Conservation (phyloP, 2,329 filamentous ascomycete genomes). For the Cytospora chrysosperma region DNA sequence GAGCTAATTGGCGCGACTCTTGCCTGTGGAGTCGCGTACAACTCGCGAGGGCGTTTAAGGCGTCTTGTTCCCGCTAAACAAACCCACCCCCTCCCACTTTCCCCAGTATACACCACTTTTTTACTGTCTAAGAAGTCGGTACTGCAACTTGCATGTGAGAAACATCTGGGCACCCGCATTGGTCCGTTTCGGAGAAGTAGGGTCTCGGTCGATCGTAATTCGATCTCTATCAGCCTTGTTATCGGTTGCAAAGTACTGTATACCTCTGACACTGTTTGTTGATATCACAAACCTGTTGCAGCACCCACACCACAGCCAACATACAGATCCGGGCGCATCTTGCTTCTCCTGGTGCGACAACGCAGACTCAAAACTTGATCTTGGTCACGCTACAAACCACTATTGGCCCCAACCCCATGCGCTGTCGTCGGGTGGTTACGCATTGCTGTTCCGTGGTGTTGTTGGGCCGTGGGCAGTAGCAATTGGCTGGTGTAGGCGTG, state of each 20-base stretch:
- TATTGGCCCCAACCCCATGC: conserved; percentile 21
- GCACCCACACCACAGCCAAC: not conserved
- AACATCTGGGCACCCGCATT: conserved; percentile 4
- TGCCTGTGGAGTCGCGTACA: conserved; percentile 4
- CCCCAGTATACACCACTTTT: not conserved
- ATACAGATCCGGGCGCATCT: not conserved
- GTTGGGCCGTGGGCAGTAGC: conserved; percentile 28
- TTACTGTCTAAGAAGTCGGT: not conserved
- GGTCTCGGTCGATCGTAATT: conserved; percentile 14
- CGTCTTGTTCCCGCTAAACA: not conserved
- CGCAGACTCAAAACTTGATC: not conserved
- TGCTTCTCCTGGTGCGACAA: not conserved
- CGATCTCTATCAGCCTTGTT: not conserved
- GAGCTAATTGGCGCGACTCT: not conserved
- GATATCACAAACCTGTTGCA: not conserved
- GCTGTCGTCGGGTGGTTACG: conserved; percentile 26
- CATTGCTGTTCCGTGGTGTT: conserved; percentile 15
- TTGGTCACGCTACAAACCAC: not conserved
- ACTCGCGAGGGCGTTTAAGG: conserved; percentile 1
- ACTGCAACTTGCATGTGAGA: conserved; percentile 14
- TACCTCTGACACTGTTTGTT: conserved; percentile 7
- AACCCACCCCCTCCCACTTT: not conserved
- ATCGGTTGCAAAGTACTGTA: not conserved
- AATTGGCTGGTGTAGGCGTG: conserved; percentile 32
- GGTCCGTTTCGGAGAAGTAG: conserved; percentile 1